Base-by-base conservation (phyloP, 345 rosid genomes). In the Eucalyptus virginea region DNA sequence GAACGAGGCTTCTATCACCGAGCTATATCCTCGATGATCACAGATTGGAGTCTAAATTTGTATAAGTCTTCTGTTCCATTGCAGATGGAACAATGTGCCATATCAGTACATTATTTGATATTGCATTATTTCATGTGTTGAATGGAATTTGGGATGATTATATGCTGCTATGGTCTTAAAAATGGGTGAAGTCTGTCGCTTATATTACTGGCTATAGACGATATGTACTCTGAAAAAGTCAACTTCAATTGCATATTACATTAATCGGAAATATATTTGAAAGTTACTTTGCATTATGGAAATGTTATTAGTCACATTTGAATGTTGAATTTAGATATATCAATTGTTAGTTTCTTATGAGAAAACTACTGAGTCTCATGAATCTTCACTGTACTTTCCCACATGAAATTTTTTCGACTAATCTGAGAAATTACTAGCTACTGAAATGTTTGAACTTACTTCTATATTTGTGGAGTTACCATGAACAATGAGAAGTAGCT, bases 401-500 rank as follows among this genome's bases (percentile, higher is more conserved):
- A 47, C 13, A 47, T 47, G 12, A 47, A 45, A 47, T 47, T 47
- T 47, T 60, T 28, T 26, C 3, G 16, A 26, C n/a, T 12, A 10
- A 6, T 60, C 11, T 11, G 67, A 28, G 14, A 60, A 11, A 24
- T 60, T 28, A 60, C 16, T 26, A 60, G n/a, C 67, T 60, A 26
- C 16, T 1, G 16, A 60, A 28, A 60, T 60, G 32, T 28, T 60
- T 60, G n/a, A 28, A 60, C 67, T 60, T 60, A 56, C 30, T 56
- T 56, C 0, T 9, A 1, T 21, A 54, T 4, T 0, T 60, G 32
- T 28, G 0, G 28, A 60, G 32, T 60, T 60, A 60, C 67, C 0
- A 5, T 60, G 1, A 11, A 60, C 67, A 60, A 28, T 28, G 32
- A 28, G 67, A 60, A 60, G 67, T 60, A 11, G n/a, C 32, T 6